Evolutionary conservation across 305 asterid species (phyloP), one percentile per base, ranked within the genome.

Genomic region (Lippia alba): DNA sequence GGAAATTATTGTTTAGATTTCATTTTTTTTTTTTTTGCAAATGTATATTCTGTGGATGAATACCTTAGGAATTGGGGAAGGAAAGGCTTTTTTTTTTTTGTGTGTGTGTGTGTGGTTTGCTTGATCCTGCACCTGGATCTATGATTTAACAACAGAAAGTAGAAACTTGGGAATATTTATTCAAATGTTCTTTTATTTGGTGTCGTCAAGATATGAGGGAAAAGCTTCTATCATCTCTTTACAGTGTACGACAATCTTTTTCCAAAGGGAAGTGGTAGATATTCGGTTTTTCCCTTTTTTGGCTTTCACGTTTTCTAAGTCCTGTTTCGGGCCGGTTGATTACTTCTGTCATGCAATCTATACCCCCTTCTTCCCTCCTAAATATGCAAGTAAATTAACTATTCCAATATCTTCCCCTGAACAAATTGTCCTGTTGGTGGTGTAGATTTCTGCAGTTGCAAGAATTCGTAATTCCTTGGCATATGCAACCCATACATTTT

Each of bases 401-500:
- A 36, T 36, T 8, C 9, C 41, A 36, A 8, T 14, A 4, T 34
- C 33, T 12, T 51, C 18, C 50, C 46, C 16, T 65, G 30, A 14
- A 44, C 56, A 15, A 50, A 18, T 46, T 55, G 0, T 70, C 54
- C 15, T 12, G 66, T 67, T 71, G 34, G 40, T 71, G 19, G 34
- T 68, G 65, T 68, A 94, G 99, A 94, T 91, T 53, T 88, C 97
- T 76, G 88, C 99, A 48, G 63, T 90, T 75, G 96, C 99, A 54
- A 83, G 99, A 76, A 94, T 94, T 30, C 94, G 96, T 40, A 88
- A 91, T 72, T 95, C 89, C n/a, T 76, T 94, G 88, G 92, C 96
- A 17, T 88, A 77, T 83, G 98, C 97, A 20, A 94, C 99, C 54
- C 99, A 94, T 75, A 90, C 97, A n/a, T 94, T 91, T 86, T 94